Base-by-base conservation (phyloP, 2,329 filamentous ascomycete genomes). In the Fusarium sp. region DNA sequence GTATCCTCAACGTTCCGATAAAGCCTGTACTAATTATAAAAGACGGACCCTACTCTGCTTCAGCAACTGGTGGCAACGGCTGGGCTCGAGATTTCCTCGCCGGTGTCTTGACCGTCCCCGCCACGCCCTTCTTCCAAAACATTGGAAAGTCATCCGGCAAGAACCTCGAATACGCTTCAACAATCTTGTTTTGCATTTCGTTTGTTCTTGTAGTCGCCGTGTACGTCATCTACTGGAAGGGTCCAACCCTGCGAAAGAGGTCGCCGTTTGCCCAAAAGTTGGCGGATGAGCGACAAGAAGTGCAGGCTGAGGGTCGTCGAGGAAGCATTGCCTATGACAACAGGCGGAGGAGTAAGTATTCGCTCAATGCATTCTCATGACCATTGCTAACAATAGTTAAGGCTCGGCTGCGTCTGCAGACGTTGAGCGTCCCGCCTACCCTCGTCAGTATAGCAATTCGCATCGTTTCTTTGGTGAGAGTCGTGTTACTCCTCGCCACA, bases 1-100 rank as follows among this genome's bases (percentile, higher is more conserved):
- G 76, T 63, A 30, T 0, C 30, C 0, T 8, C 11, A 9, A 30
- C 1, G 2, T n/a, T 2, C 27, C 8, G 1, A 0, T 1, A 0
- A 22, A 4, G 5, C 5, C 3, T 11, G 5, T 7, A 8, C 59
- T 77, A 8, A 76, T 45, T 30, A 3, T 2, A 0, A 5, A 0
- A 77, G 76, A 78, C 76, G 93, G 93, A 0, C 90, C 90, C 0
- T 94, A 94, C 80, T 90, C 92, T 3, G 92, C 93, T 2, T 94
- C 92, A 0, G 93, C 93, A 1, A 94, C 93, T 0, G 93, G 93
- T 45, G 93, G 93, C 22, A 95, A 95, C 72, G 93, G 92, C 2
- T 94, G 92, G 83, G 88, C 92, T 4, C 88, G 93, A 73, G 93
- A 95, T 78, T 91, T 94, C 81, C 84, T 95, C 0, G 93, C 93